Conservation (phyloP, 176 grass and related monocot genomes). For the Rhynchospora breviuscula region DNA sequence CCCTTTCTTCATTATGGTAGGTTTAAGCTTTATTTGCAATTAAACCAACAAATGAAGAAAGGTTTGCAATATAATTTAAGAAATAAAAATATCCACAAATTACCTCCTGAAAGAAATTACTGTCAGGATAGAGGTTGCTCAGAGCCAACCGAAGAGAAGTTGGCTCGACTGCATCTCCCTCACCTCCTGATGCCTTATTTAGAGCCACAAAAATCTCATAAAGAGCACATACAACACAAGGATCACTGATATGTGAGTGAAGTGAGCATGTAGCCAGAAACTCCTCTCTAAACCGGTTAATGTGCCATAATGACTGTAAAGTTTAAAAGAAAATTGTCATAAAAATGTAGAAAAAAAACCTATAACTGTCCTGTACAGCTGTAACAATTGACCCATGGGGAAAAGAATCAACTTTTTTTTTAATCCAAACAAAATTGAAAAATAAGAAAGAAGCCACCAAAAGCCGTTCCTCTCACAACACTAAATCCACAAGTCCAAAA, state of each 20-base stretch:
- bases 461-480: background rate
- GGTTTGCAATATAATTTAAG: background rate
- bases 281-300: constrained; percentile 62
- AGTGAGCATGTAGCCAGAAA: constrained; percentile 70
- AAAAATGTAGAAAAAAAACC: constrained; percentile 10
- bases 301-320: constrained; percentile 90
- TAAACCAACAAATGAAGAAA: background rate
- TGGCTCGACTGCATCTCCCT: constrained; percentile 73
- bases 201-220: constrained; percentile 75
- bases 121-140: constrained; percentile 95
- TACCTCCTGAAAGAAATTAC: constrained; percentile 99
- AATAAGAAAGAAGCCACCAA: background rate
- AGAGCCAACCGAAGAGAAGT: constrained; percentile 86
- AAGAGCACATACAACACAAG: constrained; percentile 95
- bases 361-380: background rate
- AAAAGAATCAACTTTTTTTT: background rate
- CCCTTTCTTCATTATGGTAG: background rate
- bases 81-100: background rate
- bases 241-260: constrained; percentile 81
- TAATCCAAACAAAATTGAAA: background rate
- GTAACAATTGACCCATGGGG: background rate
- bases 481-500: background rate
- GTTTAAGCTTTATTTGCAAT: constrained; percentile 10
- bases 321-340: constrained; percentile 10
- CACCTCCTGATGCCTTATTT: constrained; percentile 61